These are phyloP conservation scores for Trichoderma sp. DNA, from an alignment of 2,329 filamentous ascomycete genomes.

Conservation along the genomic window DNA sequence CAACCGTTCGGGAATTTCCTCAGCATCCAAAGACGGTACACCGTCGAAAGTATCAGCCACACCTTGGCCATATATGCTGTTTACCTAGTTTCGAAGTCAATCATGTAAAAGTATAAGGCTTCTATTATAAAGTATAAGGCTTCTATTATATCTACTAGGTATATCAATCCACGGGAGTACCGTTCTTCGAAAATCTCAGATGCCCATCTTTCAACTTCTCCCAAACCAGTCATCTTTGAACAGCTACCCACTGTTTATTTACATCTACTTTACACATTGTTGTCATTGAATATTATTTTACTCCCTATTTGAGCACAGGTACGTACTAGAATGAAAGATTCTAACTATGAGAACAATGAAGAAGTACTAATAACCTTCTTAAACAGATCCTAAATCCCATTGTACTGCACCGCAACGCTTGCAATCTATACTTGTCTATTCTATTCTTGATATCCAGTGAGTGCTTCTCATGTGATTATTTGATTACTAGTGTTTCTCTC, in stretches of 20 bases:
- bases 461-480: background rate
- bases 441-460: background rate
- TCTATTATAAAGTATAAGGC: too few species aligned
- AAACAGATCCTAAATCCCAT: background rate
- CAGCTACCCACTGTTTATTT: background rate
- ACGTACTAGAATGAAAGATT: background rate
- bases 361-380: background rate
- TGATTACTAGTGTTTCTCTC: background rate
- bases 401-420: background rate
- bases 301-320: background rate
- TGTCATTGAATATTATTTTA: background rate
- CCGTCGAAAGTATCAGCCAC: background rate
- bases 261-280: background rate
- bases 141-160: background rate
- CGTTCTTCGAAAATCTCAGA: background rate
- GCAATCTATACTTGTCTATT: background rate
- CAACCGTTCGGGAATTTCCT: background rate
- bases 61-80: background rate
- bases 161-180: background rate
- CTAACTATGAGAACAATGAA: background rate
- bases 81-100: background rate
- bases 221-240: background rate
- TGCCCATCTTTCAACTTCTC: background rate
- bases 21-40: background rate
- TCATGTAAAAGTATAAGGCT: background rate